phyloP scores from a whole-genome alignment of 2,329 filamentous ascomycete species.

The Fusarium setosum region DNA sequence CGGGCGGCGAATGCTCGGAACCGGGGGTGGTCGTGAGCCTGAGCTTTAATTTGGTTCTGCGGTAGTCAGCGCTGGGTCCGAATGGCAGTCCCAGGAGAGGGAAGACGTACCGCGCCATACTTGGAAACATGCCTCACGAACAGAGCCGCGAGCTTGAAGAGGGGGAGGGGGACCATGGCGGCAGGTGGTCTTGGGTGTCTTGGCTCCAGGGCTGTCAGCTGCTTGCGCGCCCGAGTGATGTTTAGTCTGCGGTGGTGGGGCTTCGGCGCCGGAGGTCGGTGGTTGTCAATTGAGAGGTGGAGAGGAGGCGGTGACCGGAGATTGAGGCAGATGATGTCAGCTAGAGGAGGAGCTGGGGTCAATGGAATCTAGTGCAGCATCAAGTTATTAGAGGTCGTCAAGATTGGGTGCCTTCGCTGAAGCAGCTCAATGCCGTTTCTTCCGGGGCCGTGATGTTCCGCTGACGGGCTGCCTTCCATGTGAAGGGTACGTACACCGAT shows the following conservation, averaged over 20 bases:
- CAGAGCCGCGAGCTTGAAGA: constrained; percentile 74
- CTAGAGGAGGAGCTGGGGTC: too few relatives aligned
- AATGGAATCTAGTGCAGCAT: neutral
- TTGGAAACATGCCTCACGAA: constrained; percentile 75
- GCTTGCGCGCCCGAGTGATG: constrained; percentile 13
- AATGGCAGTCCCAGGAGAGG: neutral
- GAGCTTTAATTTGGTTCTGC: constrained; percentile 74
- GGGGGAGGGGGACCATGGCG: constrained; percentile 71
- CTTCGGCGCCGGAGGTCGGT: neutral
- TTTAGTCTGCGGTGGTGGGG: constrained; percentile 29
- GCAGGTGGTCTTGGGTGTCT: constrained; percentile 29
- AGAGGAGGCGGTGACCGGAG: neutral
- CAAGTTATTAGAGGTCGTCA: neutral
- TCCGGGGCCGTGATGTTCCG: constrained; percentile 38
- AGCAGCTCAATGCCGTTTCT: constrained; percentile 21
- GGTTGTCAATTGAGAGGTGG: constrained; percentile 15
- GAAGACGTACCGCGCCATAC: constrained; percentile 71
- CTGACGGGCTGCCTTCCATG: constrained; percentile 15
- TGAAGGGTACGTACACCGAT: neutral
- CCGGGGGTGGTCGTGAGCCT: constrained; percentile 72
- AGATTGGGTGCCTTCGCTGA: neutral
- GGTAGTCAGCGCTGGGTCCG: constrained; percentile 21
- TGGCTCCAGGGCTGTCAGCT: constrained; percentile 27
- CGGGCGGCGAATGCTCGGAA: constrained; percentile 71
- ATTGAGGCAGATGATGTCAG: too few relatives aligned